A percentile compares a stretch with the other conserved stretches of the same genome.
Conservation (phyloP, 495 filamentous ascomycete species). For the Aspergillus avenaceus region DNA sequence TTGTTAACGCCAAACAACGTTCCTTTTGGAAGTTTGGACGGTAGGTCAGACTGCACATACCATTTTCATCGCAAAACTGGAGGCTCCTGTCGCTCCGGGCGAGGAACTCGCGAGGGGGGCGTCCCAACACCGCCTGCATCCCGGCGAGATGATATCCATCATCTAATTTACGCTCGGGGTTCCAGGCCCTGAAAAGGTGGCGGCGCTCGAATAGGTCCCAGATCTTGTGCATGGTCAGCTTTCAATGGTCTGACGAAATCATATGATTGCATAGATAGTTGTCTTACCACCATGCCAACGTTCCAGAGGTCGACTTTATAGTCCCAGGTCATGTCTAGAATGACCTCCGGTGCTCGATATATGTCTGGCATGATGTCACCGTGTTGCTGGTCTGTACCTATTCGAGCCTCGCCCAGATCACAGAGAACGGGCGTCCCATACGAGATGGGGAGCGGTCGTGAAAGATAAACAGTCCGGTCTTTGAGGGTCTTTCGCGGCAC, state of each 20-base stretch:
- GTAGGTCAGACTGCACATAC: background rate
- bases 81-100: constrained; percentile 17
- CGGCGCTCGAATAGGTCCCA: constrained; percentile 42
- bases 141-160: constrained; percentile 37
- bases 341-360: constrained; percentile 41
- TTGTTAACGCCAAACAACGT: background rate
- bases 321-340: constrained; percentile 34
- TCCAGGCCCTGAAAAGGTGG: constrained; percentile 34
- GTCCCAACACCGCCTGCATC: constrained; percentile 36
- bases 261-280: background rate
- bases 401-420: constrained; percentile 27
- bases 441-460: constrained; percentile 18
- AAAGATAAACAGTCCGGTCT: constrained; percentile 20
- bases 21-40: background rate
- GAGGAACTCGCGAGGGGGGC: constrained; percentile 31
- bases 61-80: constrained; percentile 19
- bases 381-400: constrained; percentile 24
- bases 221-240: constrained; percentile 23
- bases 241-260: background rate
- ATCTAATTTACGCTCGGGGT: constrained; percentile 30
- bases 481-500: constrained; percentile 19
- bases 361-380: constrained; percentile 28
- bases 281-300: constrained; percentile 41
- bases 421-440: constrained; percentile 21
- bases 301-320: constrained; percentile 40